These are phyloP conservation scores for Pyrenochaeta sp. DNA, from an alignment of 2,329 filamentous ascomycete species.

Conservation along the genomic window DNA sequence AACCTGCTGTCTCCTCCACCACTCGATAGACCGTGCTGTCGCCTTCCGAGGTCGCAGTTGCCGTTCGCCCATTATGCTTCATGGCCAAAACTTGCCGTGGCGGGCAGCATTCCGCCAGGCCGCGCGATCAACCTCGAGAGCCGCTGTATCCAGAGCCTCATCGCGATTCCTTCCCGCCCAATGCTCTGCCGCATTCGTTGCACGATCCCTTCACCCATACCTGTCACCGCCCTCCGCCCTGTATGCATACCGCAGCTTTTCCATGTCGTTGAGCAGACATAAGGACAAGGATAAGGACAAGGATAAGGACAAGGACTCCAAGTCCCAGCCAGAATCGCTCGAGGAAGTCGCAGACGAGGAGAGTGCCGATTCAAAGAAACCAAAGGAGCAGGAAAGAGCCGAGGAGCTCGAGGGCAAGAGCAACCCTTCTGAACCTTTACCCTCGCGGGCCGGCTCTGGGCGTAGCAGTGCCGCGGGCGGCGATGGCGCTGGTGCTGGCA, in stretches of 20 bases:
- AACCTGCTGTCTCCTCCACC: slow-evolving; percentile 7
- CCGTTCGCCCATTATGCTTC: slow-evolving; percentile 61
- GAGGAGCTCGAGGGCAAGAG: slow-evolving; percentile 53
- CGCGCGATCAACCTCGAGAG: slow-evolving; percentile 51
- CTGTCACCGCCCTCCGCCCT: slow-evolving; percentile 42
- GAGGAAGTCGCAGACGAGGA: slow-evolving; percentile 50
- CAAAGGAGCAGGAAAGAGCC: slow-evolving; percentile 54
- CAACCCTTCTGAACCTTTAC: slow-evolving; percentile 60
- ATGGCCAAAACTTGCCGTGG: slow-evolving; percentile 72
- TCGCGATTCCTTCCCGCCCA: slow-evolving; percentile 40
- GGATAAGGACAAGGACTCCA: slow-evolving; percentile 64
- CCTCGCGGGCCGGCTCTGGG: slow-evolving; percentile 63
- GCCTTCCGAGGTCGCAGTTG: slow-evolving; percentile 18
- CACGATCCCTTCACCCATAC: slow-evolving; percentile 30
- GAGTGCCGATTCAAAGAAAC: slow-evolving; percentile 53
- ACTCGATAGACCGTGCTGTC: neutral
- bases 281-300: slow-evolving; percentile 69
- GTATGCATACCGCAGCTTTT: slow-evolving; percentile 48
- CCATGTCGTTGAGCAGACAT: slow-evolving; percentile 55
- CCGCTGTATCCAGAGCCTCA: slow-evolving; percentile 36
- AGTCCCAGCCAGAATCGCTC: slow-evolving; percentile 56
- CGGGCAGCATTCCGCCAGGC: slow-evolving; percentile 66
- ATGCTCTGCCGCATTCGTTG: slow-evolving; percentile 38
- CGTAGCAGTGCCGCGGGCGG: slow-evolving; percentile 68
- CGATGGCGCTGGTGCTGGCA: slow-evolving; percentile 48